Conservation (phyloP, 345 rosid genomes). For the Abelmoschus esculentus region DNA sequence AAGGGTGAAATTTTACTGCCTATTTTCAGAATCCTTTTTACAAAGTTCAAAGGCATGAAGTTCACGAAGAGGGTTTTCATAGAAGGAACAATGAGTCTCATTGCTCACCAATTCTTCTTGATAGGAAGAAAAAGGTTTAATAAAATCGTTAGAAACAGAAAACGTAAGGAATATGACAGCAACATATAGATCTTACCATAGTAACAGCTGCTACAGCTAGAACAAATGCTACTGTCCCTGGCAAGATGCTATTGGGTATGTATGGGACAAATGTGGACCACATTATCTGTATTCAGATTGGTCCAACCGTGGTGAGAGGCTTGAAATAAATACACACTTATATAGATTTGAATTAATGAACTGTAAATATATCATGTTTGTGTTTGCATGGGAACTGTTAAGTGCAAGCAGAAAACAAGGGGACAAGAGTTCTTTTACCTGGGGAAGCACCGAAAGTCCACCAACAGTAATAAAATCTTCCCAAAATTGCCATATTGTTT, state of each 20-base stretch:
- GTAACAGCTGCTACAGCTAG: conserved; percentile 53
- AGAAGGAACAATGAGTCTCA: not conserved
- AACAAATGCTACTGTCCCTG: conserved; percentile 53
- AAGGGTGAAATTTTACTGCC: conserved; percentile 8
- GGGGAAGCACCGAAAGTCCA: conserved; percentile 78
- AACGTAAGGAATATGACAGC: not conserved
- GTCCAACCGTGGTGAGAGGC: not conserved
- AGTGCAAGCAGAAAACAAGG: not conserved
- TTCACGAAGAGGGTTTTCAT: not conserved
- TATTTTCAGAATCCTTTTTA: not conserved
- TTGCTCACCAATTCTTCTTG: not conserved
- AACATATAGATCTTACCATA: conserved; percentile 47
- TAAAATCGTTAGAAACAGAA: not conserved
- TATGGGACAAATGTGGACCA: conserved; percentile 92
- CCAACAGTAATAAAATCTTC: conserved; percentile 77
- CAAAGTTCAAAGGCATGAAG: not conserved
- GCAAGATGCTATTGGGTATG: conserved; percentile 61
- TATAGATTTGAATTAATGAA: not conserved
- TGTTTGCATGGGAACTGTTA: not conserved
- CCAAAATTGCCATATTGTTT: conserved; percentile 61
- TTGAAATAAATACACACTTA: not conserved
- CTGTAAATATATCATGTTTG: not conserved
- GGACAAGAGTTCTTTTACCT: conserved; percentile 30
- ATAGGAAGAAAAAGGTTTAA: not conserved
- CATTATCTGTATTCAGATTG: conserved; percentile 50